phyloP scores from a whole-genome alignment of 257 asterid species.

The Primulina tabacum region DNA sequence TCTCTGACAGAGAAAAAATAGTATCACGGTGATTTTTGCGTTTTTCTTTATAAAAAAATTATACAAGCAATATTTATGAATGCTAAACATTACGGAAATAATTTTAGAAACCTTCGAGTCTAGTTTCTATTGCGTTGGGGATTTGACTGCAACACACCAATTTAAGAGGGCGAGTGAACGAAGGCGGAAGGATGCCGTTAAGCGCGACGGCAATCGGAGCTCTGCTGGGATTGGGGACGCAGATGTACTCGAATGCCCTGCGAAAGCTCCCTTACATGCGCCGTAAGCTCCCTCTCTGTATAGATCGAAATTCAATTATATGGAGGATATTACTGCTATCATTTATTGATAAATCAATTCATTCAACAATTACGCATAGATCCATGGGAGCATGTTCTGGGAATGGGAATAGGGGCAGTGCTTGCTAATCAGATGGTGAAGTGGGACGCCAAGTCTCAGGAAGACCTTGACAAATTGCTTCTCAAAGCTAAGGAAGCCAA shows the following conservation, averaged over 20 bases:
- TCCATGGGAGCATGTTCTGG: conserved; percentile 99
- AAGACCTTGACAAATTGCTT: conserved; percentile 83
- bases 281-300: conserved; percentile 43
- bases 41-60: too few relatives aligned
- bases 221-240: conserved; percentile 79
- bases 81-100: too few relatives aligned
- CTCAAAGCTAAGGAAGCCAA: conserved; percentile 81
- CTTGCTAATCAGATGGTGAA: conserved; percentile 82
- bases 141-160: not conserved
- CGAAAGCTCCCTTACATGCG: conserved; percentile 99
- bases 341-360: not conserved
- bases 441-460: conserved; percentile 72
- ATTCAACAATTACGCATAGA: conserved; percentile 36
- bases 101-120: too few relatives aligned
- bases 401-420: conserved; percentile 89
- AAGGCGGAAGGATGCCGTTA: conserved; percentile 51
- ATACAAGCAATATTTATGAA: too few relatives aligned
- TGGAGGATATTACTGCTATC: not conserved
- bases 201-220: conserved; percentile 87
- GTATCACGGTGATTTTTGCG: too few relatives aligned
- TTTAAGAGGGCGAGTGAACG: not conserved
- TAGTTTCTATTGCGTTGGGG: not conserved
- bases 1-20: too few relatives aligned
- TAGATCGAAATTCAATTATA: not conserved
- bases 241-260: conserved; percentile 97